A percentile compares a stretch with the other conserved stretches of the same genome.
phyloP scores from a whole-genome alignment of 1,284 basidiomycete genomes.

The Rhodotorula sp. region DNA sequence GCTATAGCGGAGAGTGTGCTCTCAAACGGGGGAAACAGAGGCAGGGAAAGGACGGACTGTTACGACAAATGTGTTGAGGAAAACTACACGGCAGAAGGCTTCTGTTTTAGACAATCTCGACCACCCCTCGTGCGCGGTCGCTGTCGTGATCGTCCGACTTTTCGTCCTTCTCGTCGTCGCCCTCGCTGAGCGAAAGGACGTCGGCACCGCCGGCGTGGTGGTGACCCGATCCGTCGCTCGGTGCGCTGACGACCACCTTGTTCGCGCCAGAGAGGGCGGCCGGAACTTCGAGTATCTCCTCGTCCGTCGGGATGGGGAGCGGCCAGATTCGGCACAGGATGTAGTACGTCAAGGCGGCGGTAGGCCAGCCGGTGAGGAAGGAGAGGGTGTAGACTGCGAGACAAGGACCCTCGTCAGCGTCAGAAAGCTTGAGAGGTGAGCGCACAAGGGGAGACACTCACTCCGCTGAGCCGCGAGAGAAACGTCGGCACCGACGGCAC shows the following conservation, averaged over 20 bases:
- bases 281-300: constrained; percentile 12
- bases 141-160: background rate
- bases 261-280: background rate
- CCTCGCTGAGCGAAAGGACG: background rate
- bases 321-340: constrained; percentile 54
- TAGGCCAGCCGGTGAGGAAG: constrained; percentile 60
- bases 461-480: constrained; percentile 64
- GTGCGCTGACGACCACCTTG: background rate
- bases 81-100: background rate
- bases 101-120: background rate
- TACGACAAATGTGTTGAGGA: background rate
- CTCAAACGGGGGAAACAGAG: too few species aligned
- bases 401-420: background rate
- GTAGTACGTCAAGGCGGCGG: constrained; percentile 66
- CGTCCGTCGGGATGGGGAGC: constrained; percentile 15
- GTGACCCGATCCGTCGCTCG: background rate
- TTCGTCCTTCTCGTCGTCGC: constrained; percentile 2
- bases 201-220: constrained; percentile 2
- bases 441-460: constrained; percentile 48
- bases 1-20: too few species aligned
- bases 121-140: background rate
- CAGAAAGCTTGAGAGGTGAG: constrained; percentile 37
- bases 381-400: constrained; percentile 33
- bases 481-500: constrained; percentile 59
- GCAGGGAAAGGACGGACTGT: background rate